These are phyloP conservation scores for Coffea eugenioides DNA, from an alignment of 257 asterid genomes.

Conservation along the genomic window DNA sequence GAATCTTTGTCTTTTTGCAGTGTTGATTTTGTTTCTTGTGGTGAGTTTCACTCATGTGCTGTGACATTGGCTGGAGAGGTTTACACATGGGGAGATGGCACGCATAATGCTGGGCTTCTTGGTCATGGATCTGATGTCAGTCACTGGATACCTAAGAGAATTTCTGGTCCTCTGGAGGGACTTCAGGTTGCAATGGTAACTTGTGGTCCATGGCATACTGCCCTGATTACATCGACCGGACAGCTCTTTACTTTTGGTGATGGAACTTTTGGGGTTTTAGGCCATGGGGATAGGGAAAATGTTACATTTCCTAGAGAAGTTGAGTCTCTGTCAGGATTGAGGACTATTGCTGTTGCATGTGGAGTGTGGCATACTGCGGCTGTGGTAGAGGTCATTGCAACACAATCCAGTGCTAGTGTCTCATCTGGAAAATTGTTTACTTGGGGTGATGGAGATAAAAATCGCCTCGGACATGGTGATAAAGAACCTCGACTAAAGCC, in stretches of 20 bases:
- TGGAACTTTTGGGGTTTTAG: constrained; percentile 89
- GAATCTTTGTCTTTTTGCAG: constrained; percentile 65
- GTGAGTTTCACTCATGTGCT: constrained; percentile 91
- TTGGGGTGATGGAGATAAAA: constrained; percentile 97
- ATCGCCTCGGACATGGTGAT: constrained; percentile 94
- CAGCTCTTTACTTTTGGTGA: constrained; percentile 89
- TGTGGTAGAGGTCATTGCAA: constrained; percentile 80
- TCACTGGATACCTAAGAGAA: constrained; percentile 95
- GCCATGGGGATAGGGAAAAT: constrained; percentile 78
- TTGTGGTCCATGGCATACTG: constrained; percentile 97
- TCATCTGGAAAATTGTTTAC: constrained; percentile 90
- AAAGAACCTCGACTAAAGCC: constrained; percentile 85
- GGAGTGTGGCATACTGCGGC: constrained; percentile 99
- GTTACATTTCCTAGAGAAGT: constrained; percentile 71
- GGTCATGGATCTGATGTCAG: constrained; percentile 79
- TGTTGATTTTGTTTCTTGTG: constrained; percentile 82
- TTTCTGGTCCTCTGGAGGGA: constrained; percentile 86
- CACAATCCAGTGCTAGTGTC: constrained; percentile 72
- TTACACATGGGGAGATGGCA: constrained; percentile 98
- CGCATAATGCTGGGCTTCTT: constrained; percentile 82
- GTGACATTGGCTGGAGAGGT: constrained; percentile 77
- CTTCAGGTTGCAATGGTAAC: constrained; percentile 71
- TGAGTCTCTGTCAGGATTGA: constrained; percentile 71
- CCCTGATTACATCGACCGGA: constrained; percentile 69
- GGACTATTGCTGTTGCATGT: constrained; percentile 88